Evolutionary conservation across 1,139 yeast genomes (phyloP).

Genomic region (Debaryomycetaceae sp.): DNA sequence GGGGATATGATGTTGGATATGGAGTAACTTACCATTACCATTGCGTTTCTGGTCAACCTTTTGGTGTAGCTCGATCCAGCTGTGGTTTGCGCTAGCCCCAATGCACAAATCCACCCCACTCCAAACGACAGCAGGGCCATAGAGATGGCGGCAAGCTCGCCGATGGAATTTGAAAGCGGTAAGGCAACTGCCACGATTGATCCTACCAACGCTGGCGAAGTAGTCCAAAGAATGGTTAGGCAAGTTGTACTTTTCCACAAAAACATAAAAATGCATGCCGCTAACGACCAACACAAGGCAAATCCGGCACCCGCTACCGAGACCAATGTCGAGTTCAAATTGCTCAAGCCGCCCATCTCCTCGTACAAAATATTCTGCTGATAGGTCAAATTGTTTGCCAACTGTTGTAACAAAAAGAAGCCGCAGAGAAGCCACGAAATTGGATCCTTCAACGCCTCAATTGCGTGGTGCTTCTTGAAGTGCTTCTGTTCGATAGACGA

Average conservation of each 20-base stretch:
- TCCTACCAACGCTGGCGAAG: conserved; percentile 41
- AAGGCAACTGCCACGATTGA: conserved; percentile 40
- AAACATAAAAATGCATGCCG: conserved; percentile 23
- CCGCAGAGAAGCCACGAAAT: conserved; percentile 41
- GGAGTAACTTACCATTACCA: conserved; percentile 20
- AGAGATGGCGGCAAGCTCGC: conserved; percentile 31
- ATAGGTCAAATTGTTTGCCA: conserved; percentile 45
- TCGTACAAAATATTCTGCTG: conserved; percentile 42
- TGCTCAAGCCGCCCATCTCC: conserved; percentile 36
- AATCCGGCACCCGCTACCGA: conserved; percentile 50
- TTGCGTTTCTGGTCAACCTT: conserved; percentile 19
- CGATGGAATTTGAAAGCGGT: conserved; percentile 36
- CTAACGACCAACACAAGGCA: conserved; percentile 27
- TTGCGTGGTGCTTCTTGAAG: conserved; percentile 38
- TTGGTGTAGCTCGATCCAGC: conserved; percentile 24
- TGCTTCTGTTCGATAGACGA: conserved; percentile 41
- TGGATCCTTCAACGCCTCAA: conserved; percentile 44
- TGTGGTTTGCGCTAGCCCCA: conserved; percentile 20
- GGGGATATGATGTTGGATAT: conserved; percentile 24
- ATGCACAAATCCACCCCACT: conserved; percentile 18
- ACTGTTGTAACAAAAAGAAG: conserved; percentile 35
- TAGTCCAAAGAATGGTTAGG: conserved; percentile 18
- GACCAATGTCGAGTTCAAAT: conserved; percentile 45
- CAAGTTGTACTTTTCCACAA: conserved; percentile 16
- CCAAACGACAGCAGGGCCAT: conserved; percentile 20